Evolutionary conservation across 345 rosid species (phyloP).

Genomic region (Litchi chinensis): DNA sequence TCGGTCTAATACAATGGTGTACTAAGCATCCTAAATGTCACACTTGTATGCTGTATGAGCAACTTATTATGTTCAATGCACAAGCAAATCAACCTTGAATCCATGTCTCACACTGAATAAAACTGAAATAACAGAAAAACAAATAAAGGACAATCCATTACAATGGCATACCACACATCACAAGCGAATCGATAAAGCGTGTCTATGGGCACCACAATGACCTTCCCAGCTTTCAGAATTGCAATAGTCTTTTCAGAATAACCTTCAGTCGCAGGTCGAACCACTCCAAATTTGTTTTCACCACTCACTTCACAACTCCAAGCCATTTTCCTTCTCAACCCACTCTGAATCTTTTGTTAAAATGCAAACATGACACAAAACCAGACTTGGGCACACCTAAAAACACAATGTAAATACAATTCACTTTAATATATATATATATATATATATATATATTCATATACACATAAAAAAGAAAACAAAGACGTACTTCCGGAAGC

Average conservation of each 20-base stretch:
- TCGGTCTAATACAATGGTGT: too few species aligned
- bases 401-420: conserved; percentile 6
- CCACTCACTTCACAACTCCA: conserved; percentile 33
- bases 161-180: conserved; percentile 77
- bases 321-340: conserved; percentile 48
- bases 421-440: neutral
- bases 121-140: neutral
- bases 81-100: too few species aligned
- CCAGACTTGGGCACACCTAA: conserved; percentile 44
- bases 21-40: too few species aligned
- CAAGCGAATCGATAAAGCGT: conserved; percentile 94
- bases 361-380: conserved; percentile 33
- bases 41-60: too few species aligned
- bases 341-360: conserved; percentile 35
- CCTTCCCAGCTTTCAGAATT: conserved; percentile 74
- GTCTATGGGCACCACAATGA: conserved; percentile 88
- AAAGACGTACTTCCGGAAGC: neutral
- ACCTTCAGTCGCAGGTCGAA: conserved; percentile 63
- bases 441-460: too few species aligned
- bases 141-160: neutral
- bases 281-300: conserved; percentile 40
- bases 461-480: neutral
- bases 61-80: too few species aligned
- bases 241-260: conserved; percentile 63
- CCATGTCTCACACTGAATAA: too few species aligned